Conservation (phyloP, 2,329 filamentous ascomycete genomes). For the Alternaria incomplexa region DNA sequence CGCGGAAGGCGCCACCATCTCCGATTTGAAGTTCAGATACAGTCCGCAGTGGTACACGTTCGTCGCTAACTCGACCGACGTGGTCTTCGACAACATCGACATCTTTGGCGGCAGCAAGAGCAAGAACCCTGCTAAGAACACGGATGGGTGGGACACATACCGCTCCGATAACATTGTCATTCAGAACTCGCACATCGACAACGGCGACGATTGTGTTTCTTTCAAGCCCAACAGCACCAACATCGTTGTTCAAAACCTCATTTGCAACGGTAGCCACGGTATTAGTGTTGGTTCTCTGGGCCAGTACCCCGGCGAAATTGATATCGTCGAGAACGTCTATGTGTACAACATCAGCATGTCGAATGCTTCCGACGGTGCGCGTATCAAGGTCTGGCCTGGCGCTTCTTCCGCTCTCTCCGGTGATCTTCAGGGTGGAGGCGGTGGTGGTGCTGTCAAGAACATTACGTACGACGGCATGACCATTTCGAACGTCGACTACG, state of each 20-base stretch:
- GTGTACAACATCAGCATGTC: constrained; percentile 50
- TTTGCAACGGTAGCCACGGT: constrained; percentile 73
- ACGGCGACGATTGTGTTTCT: constrained; percentile 74
- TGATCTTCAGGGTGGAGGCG: constrained; percentile 70
- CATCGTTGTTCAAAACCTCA: constrained; percentile 69
- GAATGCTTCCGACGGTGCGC: constrained; percentile 64
- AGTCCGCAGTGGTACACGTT: constrained; percentile 69
- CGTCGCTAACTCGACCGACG: constrained; percentile 68
- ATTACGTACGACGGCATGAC: constrained; percentile 70
- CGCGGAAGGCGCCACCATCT: constrained; percentile 63
- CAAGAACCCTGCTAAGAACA: constrained; percentile 66
- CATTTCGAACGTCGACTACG: constrained; percentile 68
- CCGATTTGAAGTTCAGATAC: constrained; percentile 66
- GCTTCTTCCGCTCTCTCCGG: constrained; percentile 61
- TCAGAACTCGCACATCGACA: constrained; percentile 68
- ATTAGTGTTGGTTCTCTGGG: constrained; percentile 75
- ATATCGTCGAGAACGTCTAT: constrained; percentile 73
- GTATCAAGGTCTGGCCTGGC: constrained; percentile 77
- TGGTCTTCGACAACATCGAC: constrained; percentile 68
- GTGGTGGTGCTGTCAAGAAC: constrained; percentile 67
- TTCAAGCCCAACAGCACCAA: constrained; percentile 78
- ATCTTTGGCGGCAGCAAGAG: constrained; percentile 63
- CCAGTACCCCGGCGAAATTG: constrained; percentile 67
- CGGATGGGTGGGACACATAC: constrained; percentile 69
- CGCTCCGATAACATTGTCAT: constrained; percentile 68